Conservation (phyloP, 225 moss, liverwort and hornwort species). For the Pseudoscleropodium purum region DNA sequence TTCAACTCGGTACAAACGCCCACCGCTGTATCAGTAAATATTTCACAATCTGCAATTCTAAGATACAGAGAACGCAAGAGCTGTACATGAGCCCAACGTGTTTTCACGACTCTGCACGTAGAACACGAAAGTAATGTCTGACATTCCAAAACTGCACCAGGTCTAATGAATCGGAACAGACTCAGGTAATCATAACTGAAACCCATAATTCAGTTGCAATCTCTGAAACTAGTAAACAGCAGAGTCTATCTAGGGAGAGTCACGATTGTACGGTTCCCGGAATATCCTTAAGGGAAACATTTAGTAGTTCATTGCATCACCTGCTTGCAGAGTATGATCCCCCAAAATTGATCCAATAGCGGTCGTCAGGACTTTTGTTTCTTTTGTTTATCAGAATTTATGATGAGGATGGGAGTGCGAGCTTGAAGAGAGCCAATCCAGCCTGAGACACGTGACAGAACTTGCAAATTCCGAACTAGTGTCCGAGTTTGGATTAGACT, state of each 20-base stretch:
- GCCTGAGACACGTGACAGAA: constrained; percentile 69
- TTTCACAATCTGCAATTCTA: neutral
- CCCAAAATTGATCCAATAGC: neutral
- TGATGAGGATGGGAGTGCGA: constrained; percentile 26
- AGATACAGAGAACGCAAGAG: neutral
- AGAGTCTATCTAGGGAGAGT: neutral
- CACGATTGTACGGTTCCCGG: neutral
- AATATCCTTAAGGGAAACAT: neutral
- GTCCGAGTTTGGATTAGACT: constrained; percentile 72
- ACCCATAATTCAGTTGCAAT: neutral
- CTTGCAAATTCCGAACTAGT: constrained; percentile 65
- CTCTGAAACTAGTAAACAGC: neutral
- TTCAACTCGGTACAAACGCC: neutral
- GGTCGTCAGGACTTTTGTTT: constrained; percentile 7
- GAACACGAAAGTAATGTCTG: neutral
- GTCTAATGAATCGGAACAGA: neutral
- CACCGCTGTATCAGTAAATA: neutral
- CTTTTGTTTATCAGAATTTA: constrained; percentile 24
- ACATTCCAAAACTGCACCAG: neutral
- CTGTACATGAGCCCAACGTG: neutral
- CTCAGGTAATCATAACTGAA: neutral
- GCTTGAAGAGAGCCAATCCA: constrained; percentile 53
- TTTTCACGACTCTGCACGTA: neutral
- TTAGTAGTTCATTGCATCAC: neutral
- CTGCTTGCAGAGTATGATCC: neutral